Evolutionary conservation across 129 eudicot genomes (phyloP), one percentile per base, ranked within the genome.

Genomic region (Saussurea involucrata): DNA sequence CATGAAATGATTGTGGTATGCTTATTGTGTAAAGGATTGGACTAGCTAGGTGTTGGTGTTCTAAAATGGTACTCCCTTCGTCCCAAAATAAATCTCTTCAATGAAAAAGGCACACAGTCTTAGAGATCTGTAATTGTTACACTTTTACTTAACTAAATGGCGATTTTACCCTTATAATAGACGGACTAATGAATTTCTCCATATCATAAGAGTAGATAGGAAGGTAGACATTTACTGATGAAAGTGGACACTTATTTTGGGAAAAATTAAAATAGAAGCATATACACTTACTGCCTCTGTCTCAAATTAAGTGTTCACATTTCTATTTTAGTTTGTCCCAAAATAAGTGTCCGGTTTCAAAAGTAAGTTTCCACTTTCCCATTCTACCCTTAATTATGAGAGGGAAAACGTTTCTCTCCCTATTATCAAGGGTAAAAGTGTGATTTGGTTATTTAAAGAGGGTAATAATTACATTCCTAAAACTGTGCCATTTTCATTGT

Each of bases 1-100:
- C 58, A 80, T 65, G 60, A 17, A 18, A 46, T 80, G 61, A 24
- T 71, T 66, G 28, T 63, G 31, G 46, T n/a, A 18, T 25, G 55
- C 67, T 58, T 73, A n/a, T 60, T 57, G 25, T 73, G 53, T 25
- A 10, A 58, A 73, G 12, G 11, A 12, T 12, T 3, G 57, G 57
- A 12, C 63, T 37, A 24, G 31, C 21, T 33, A 22, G 58, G 8
- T 53, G 10, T 60, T 22, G 29, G 21, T 6, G 24, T 61, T 27
- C 76, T 72, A 13, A 17, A 8, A 4, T 24, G n/a, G 3, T 42
- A 28, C 17, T 46, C 57, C 6, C 6, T 46, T 1, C 3, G 57
- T 13, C 57, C 57, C 18, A 46, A 37, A 46, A 46, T 15, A 46
- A 46, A 46, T 46, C 20, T 46, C 20, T 20, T 13, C 18, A 15